phyloP scores from a whole-genome alignment of 2,329 filamentous ascomycete genomes.

The Sarocladium oryzae region DNA sequence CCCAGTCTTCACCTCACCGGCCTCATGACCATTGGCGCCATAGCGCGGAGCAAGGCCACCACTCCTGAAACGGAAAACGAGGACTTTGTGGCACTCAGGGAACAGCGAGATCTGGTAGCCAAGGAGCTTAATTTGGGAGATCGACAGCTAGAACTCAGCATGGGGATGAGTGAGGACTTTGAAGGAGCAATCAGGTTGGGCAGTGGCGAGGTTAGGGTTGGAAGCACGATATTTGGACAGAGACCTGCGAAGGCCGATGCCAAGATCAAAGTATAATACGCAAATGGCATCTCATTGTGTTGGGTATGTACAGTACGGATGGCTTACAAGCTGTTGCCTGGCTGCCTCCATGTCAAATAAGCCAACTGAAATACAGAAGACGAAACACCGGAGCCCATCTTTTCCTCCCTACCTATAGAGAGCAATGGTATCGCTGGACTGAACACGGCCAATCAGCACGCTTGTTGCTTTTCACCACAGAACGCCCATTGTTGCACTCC shows the following conservation, averaged over 20 bases:
- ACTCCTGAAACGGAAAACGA: slow-evolving; percentile 79
- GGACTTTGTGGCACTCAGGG: slow-evolving; percentile 67
- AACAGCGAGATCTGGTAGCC: slow-evolving; percentile 65
- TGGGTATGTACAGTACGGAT: no score
- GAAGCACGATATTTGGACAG: slow-evolving; percentile 88
- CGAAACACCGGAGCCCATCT: neutral
- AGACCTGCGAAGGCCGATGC: slow-evolving; percentile 75
- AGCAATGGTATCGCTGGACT: neutral
- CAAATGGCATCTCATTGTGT: no score
- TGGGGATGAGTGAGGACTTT: slow-evolving; percentile 98
- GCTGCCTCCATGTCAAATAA: no score
- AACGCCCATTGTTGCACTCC: neutral
- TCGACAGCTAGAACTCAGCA: slow-evolving; percentile 76
- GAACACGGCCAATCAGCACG: neutral
- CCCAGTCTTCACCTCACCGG: slow-evolving; percentile 70
- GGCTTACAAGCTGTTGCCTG: neutral
- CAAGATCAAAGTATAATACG: slow-evolving; percentile 54
- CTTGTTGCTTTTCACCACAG: neutral
- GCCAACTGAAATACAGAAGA: neutral
- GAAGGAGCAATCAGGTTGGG: slow-evolving; percentile 80
- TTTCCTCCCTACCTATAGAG: neutral
- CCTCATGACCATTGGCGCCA: slow-evolving; percentile 95
- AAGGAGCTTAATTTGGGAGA: slow-evolving; percentile 38
- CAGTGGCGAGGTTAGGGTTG: slow-evolving; percentile 83
- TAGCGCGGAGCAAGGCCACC: slow-evolving; percentile 72